Percentiles rank a stretch among this genome's conserved stretches.
Evolutionary conservation across 441 rosid genomes (phyloP).

Genomic region (Cnidoscolus chayamansa): DNA sequence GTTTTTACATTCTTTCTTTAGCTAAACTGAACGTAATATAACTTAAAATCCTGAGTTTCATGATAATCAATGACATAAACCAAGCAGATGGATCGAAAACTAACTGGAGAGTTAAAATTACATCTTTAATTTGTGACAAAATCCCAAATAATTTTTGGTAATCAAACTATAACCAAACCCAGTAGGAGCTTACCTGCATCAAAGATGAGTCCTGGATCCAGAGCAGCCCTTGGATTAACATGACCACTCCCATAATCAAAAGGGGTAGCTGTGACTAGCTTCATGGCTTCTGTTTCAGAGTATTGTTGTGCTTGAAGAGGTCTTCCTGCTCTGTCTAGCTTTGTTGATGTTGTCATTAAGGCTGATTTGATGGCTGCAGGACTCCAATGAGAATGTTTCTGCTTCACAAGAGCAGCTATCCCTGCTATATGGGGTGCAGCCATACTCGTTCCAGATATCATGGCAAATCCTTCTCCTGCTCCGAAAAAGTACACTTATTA

Average conservation of each 20-base stretch:
- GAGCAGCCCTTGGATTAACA: slow-evolving; percentile 88
- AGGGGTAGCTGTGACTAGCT: slow-evolving; percentile 78
- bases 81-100: neutral
- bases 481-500: slow-evolving; percentile 19
- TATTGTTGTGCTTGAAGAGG: slow-evolving; percentile 90
- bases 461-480: slow-evolving; percentile 92
- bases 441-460: slow-evolving; percentile 98
- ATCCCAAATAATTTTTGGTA: neutral
- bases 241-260: slow-evolving; percentile 98
- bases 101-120: neutral
- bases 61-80: neutral
- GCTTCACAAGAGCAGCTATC: slow-evolving; percentile 95
- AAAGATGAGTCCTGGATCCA: slow-evolving; percentile 94
- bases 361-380: slow-evolving; percentile 97
- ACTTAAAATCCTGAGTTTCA: neutral
- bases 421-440: slow-evolving; percentile 99
- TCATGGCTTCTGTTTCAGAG: slow-evolving; percentile 72
- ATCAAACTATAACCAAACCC: neutral
- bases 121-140: neutral
- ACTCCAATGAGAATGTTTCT: slow-evolving; percentile 90
- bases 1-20: neutral
- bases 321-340: slow-evolving; percentile 77
- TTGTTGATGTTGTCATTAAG: slow-evolving; percentile 84
- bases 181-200: slow-evolving; percentile 60
- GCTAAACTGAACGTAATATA: neutral